Evolutionary conservation across 257 asterid species (phyloP).

Genomic region (Linderniella brevidens): DNA sequence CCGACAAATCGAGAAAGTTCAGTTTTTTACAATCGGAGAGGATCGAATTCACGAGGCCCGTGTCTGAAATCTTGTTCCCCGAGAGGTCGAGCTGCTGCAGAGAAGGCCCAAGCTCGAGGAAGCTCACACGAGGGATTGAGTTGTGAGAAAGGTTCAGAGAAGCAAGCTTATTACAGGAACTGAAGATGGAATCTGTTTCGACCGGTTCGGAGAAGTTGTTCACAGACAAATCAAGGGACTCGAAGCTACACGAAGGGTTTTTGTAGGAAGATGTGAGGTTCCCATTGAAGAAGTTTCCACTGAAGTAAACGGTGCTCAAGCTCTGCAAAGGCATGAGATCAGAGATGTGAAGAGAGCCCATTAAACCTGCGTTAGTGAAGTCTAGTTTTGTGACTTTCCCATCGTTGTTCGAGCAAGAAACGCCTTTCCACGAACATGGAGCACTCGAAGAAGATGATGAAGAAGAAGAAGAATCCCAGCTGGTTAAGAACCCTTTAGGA

Average conservation of each 20-base stretch:
- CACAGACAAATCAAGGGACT: conserved; percentile 53
- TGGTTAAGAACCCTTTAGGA: conserved; percentile 37
- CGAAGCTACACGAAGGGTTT: conserved; percentile 41
- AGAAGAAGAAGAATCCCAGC: conserved; percentile 39
- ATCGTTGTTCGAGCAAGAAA: conserved; percentile 39
- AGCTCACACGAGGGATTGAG: conserved; percentile 27
- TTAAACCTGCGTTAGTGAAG: conserved; percentile 40
- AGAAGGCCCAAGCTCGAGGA: conserved; percentile 42
- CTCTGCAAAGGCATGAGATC: conserved; percentile 34
- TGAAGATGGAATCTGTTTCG: conserved; percentile 24
- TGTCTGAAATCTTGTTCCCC: conserved; percentile 37
- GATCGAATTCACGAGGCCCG: conserved; percentile 20
- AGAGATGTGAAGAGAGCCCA: conserved; percentile 40
- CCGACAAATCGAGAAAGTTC: conserved; percentile 39
- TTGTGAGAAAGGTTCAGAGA: conserved; percentile 57
- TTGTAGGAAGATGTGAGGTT: conserved; percentile 28
- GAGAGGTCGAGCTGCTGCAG: conserved; percentile 49
- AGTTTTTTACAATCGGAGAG: conserved; percentile 44
- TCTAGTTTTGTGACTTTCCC: conserved; percentile 41
- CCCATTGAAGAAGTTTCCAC: conserved; percentile 62
- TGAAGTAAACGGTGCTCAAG: conserved; percentile 29
- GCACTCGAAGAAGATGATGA: conserved; percentile 28
- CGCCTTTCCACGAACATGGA: conserved; percentile 73
- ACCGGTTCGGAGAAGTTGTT: conserved; percentile 47
- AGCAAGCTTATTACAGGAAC: conserved; percentile 27